Evolutionary conservation across 768 basidiomycete species (phyloP), one percentile per base, ranked within the genome.

Genomic region (Podaxis sp.): DNA sequence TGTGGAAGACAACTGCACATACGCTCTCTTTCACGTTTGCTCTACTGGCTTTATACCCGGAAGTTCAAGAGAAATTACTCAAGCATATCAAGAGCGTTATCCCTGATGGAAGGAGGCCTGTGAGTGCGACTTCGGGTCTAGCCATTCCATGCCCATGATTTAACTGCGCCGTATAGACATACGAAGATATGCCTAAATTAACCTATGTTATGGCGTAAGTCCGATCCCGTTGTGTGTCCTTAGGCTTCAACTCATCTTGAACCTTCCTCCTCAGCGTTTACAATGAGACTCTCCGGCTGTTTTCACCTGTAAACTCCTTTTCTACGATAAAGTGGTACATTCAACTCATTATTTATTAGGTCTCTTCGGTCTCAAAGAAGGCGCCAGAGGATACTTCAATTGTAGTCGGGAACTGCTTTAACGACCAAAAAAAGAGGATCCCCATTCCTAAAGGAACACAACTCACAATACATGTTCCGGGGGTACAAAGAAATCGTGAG

Each of bases 281-380:
- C 59, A 73, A 82, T 59, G 82, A 84, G 67, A 80, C 81, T 2
- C 66, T 82, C 21, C 73, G 82, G 23, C 63, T 83, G 69, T 82
- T 74, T 58, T 74, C 78, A 36, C 76, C 82, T 18, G 81, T 80
- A 56, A 57, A 74, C 68, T n/a, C 3, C 46, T 56, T n/a, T 35
- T 37, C 21, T 44, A 18, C 42, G 14, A 42, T 16, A 23, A 23
- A 48, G 21, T 9, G 13, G 47, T 21, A 25, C 5, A 48, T 9
- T 48, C 23, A 21, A 11, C 48, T 28, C 52, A 59, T 11, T 18
- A 40, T 27, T 46, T 60, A 27, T 11, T 40, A 80, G 79, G 78
- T 76, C 16, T 61, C 71, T 5, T 66, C 52, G 2, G 70, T 85
- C 13, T 81, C 82, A 4, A 85, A 85, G 66, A 40, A 59, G 7